Conservation (phyloP, 148 eudicot genomes). For the Gaultheria prostrata region DNA sequence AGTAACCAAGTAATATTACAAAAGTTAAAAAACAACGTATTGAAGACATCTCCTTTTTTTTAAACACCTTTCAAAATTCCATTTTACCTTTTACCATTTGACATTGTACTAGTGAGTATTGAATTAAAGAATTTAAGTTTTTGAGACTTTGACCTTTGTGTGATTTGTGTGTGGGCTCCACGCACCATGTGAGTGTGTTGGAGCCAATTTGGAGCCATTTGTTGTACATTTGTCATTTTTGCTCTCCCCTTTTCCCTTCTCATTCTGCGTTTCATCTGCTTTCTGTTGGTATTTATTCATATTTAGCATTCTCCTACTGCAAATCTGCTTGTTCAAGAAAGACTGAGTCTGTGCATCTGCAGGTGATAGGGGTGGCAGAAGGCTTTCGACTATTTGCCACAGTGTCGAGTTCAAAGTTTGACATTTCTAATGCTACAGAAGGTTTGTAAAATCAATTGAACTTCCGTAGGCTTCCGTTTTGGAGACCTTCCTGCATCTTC, state of each 20-base stretch:
- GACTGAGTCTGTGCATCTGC: constrained; percentile 24
- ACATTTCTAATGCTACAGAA: constrained; percentile 40
- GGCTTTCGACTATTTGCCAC: constrained; percentile 86
- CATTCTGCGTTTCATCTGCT: not conserved
- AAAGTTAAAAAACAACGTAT: not conserved
- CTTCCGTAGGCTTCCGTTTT: not conserved
- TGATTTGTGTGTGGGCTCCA: too few species aligned
- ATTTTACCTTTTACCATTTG: not conserved
- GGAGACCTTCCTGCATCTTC: not conserved
- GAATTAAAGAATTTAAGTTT: not conserved
- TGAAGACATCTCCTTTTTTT: not conserved
- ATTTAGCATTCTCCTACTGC: not conserved
- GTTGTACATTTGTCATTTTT: too few species aligned
- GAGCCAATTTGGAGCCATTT: too few species aligned
- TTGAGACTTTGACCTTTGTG: not conserved
- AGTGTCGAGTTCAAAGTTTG: constrained; percentile 66
- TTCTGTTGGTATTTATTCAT: not conserved
- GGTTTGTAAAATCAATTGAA: constrained; percentile 43
- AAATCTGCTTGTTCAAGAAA: not conserved
- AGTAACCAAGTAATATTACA: not conserved
- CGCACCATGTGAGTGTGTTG: too few species aligned
- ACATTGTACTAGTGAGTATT: not conserved
- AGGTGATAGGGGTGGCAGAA: constrained; percentile 74
- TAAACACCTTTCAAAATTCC: not conserved
- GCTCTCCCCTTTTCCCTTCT: not conserved